Base-by-base conservation (phyloP, 768 basidiomycete species). In the Mycena belliarum region DNA sequence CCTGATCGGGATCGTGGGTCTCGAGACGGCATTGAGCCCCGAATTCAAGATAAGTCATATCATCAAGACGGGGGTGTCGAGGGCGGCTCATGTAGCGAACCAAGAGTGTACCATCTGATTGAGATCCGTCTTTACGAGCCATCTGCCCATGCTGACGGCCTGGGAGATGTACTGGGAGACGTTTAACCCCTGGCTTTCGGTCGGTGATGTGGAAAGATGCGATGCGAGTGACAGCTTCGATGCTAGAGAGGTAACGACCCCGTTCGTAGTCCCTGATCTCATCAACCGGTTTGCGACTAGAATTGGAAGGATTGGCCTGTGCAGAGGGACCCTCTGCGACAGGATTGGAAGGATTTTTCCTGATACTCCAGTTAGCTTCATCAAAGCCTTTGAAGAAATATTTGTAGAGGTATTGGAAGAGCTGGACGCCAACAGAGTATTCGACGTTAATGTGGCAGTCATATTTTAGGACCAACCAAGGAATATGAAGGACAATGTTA, bases 381-480 rank as follows among this genome's bases (percentile, higher is more conserved):
- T 32, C 29, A 32, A 32, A 16, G 21, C 16, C 18, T 20, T 51
- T 40, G 26, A 20, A 49, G 16, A 49, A 38, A n/a, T 49, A 49
- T 26, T 49, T 49, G 49, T 25, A 49, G 15, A 49, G 37, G 15
- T 49, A 49, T 49, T 38, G 35, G 12, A 38, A 50, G 9, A 40
- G 23, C 6, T 50, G 37, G 1, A 50, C 49, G 9, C 37, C 37
- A 3, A 40, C 15, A 5, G 49, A 38, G 11, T 40, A 50, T 40
- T 50, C 49, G 3, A 41, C 38, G 18, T 50, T 50, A 23, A 50
- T 50, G 11, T 50, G 49, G 14, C 49, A 50, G n/a, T 49, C 49
- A 25, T 49, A 49, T 18, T 49, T 49, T 10, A 49, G 23, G 16
- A 49, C 12, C 16, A 10, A 40, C 49, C 49, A 49, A 10, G 49